phyloP scores from a whole-genome alignment of 2,329 filamentous ascomycete species.

The Epichloe sylvatica region DNA sequence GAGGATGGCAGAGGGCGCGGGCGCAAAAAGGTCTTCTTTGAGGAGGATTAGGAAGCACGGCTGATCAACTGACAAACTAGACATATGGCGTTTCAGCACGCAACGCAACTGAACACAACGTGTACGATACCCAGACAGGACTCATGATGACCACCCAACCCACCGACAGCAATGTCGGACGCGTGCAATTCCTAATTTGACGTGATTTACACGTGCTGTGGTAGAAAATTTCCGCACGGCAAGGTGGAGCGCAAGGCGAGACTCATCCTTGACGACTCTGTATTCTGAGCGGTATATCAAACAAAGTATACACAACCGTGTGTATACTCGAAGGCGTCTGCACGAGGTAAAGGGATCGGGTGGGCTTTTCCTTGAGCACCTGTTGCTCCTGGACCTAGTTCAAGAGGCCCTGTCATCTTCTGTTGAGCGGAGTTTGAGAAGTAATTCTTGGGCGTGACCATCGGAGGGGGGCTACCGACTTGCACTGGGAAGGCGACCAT shows the following conservation, averaged over 20 bases:
- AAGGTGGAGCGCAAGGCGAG: slow-evolving; percentile 66
- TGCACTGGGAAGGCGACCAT: slow-evolving; percentile 24
- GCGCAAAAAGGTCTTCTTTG: slow-evolving; percentile 38
- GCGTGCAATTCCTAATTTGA: background rate
- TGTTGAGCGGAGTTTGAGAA: background rate
- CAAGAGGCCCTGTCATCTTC: slow-evolving; percentile 3
- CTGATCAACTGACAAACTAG: slow-evolving; percentile 11
- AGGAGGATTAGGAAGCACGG: slow-evolving; percentile 20
- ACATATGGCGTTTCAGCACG: slow-evolving; percentile 6
- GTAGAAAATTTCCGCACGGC: slow-evolving; percentile 41
- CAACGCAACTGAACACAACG: slow-evolving; percentile 1
- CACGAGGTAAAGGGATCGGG: slow-evolving; percentile 22
- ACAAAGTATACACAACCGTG: background rate
- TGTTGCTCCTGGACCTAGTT: slow-evolving; percentile 24
- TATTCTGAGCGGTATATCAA: slow-evolving; percentile 61
- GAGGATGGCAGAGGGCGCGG: slow-evolving; percentile 33
- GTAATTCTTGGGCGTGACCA: background rate
- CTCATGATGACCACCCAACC: background rate
- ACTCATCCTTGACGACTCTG: slow-evolving; percentile 59
- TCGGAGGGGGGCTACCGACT: slow-evolving; percentile 16
- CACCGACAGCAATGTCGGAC: background rate
- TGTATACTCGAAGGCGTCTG: slow-evolving; percentile 6
- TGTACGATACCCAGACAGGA: slow-evolving; percentile 7
- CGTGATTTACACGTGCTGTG: background rate
- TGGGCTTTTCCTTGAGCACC: slow-evolving; percentile 25